Evolutionary conservation across 805 yeast species (phyloP), one percentile per base, ranked within the genome.

Genomic region (Saccharomyces mikatae): DNA sequence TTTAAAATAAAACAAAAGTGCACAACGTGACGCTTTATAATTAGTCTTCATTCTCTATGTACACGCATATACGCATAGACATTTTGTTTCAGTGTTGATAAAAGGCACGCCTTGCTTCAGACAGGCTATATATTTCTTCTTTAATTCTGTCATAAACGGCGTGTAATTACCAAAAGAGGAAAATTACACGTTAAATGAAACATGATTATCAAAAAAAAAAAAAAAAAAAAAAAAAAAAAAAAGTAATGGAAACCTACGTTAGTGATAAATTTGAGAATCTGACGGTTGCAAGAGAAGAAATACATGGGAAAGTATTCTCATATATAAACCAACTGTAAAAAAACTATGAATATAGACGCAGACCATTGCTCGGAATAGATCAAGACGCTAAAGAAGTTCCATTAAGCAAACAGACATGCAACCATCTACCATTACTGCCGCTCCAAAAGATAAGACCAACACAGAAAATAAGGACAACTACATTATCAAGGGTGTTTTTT

Each of bases 381-480:
- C 52, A 48, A 53, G 8, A 48, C 44, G 48, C 29, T 49, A 48
- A 41, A 17, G 31, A 46, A 47, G 50, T 47, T 13, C 44, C 4
- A 54, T 9, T 26, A n/a, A 41, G 21, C 21, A 27, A 51, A 31
- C 36, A 52, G 54, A 47, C 51, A 64, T 65, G 69, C 67, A 62
- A 62, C 67, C 69, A 60, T 17, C 44, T 17, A 55, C 64, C 54
- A 53, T 60, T 31, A 54, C 60, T 41, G 61, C 63, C 51, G 66
- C 67, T 41, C 57, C 64, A 47, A 58, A 61, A 52, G 62, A 65
- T 49, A 55, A 63, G 54, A 62, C 54, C 55, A 50, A 61, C 24
- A 48, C 60, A 17, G 67, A 64, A 51, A 62, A 58, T 55, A 62
- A 62, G 49, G 69, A 66, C 49, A 64, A 63, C 58, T 66, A 55